Evolutionary conservation across 495 filamentous ascomycete genomes (phyloP).

Genomic region (Aspergillus mulundensis): DNA sequence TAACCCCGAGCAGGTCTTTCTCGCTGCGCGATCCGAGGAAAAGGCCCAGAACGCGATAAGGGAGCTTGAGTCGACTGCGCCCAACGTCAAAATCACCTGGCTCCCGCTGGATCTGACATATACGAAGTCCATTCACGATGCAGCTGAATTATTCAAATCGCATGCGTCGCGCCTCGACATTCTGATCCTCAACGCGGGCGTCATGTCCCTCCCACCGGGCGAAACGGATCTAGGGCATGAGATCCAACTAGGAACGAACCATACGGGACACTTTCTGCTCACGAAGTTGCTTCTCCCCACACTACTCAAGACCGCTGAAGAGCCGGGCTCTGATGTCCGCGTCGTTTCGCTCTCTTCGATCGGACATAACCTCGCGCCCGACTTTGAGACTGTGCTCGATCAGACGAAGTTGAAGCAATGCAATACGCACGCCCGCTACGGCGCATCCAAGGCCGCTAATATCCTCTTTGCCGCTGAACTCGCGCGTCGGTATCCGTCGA

Average conservation of each 20-base stretch:
- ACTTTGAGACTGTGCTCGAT: slow-evolving; percentile 27
- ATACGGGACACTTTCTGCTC: slow-evolving; percentile 57
- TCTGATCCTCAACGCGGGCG: slow-evolving; percentile 58
- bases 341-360: slow-evolving; percentile 40
- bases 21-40: slow-evolving; percentile 36
- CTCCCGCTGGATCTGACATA: slow-evolving; percentile 46
- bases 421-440: slow-evolving; percentile 46
- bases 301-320: slow-evolving; percentile 27
- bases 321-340: slow-evolving; percentile 39
- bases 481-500: slow-evolving; percentile 35
- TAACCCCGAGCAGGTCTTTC: slow-evolving; percentile 52
- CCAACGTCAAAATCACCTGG: slow-evolving; percentile 31
- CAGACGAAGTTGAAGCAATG: slow-evolving; percentile 29
- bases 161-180: slow-evolving; percentile 56
- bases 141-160: slow-evolving; percentile 43
- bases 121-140: slow-evolving; percentile 44
- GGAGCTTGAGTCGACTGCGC: slow-evolving; percentile 16
- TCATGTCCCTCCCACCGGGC: slow-evolving; percentile 51
- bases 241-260: slow-evolving; percentile 55
- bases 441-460: slow-evolving; percentile 55
- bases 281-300: slow-evolving; percentile 43
- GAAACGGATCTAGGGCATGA: slow-evolving; percentile 46
- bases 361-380: slow-evolving; percentile 27
- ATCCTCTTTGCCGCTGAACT: slow-evolving; percentile 54
- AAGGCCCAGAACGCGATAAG: slow-evolving; percentile 28